Base-by-base conservation (phyloP, 257 asterid species). In the Solanum clarkiae region DNA sequence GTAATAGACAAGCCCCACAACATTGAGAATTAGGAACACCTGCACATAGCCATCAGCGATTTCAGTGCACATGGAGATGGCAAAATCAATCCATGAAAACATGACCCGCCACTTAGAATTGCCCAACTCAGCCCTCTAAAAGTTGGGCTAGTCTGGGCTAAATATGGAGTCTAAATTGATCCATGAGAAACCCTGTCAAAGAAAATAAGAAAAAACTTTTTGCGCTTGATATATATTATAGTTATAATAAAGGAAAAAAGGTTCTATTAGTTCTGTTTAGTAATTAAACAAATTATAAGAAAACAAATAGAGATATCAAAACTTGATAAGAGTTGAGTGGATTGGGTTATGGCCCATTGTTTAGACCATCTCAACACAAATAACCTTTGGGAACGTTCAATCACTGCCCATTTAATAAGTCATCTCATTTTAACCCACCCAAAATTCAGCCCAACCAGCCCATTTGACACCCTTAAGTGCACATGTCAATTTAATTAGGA, bases 1-100 rank as follows among this genome's bases (percentile, higher is more conserved):
- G 84, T 96, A 92, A 88, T 93, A 94, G 82, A 94, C 97, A 90
- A 96, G 97, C 84, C 98, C 98, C 91, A 95, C 97, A 22, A 96
- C 97, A 87, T 96, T 97, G 87, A 96, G 85, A 69, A 96, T 89
- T 86, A 96, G 92, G 89, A 96, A 96, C 82, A 96, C 99, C 99
- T 96, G 95, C 18, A 84, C 56, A 89, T 62, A 80, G 87, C 63
- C 72, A 87, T 70, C 84, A 88, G 71, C 47, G 85, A 80, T 74
- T 14, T 75, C 62, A 75, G 45, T 51, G 1, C 82, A 77, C 63
- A 51, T 22, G 7, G 53, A 53, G 79, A 26, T 17, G 51, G 79
- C 16, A 70, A 40, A 70, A 2, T 70, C 53, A 70, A 14, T 16
- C 0, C 53, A 70, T 0, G 9, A 0, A 40, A 71, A 71, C 32